These are phyloP conservation scores for Candida sithepensis DNA, from an alignment of 805 yeast species.

Conservation along the genomic window DNA sequence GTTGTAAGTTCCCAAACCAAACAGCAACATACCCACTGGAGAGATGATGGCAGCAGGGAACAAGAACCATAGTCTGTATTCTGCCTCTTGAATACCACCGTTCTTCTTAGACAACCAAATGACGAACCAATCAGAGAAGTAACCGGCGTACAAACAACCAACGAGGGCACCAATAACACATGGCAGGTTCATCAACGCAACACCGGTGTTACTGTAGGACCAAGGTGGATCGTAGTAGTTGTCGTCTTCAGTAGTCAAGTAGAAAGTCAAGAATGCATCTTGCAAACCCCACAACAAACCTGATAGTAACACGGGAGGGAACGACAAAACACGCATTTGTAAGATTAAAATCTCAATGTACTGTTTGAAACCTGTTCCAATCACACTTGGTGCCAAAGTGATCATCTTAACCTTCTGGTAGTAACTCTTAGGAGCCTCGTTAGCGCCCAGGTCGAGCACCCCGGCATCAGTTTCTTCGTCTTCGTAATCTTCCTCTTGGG, in stretches of 20 bases:
- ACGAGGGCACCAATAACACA: constrained; percentile 61
- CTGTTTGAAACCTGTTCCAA: constrained; percentile 65
- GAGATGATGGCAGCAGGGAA: constrained; percentile 53
- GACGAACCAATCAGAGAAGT: constrained; percentile 56
- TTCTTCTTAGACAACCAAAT: constrained; percentile 58
- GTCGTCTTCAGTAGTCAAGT: constrained; percentile 69
- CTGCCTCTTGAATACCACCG: constrained; percentile 62
- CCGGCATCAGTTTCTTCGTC: background rate
- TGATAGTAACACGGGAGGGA: constrained; percentile 62
- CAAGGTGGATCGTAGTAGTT: constrained; percentile 63
- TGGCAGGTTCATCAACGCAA: constrained; percentile 75
- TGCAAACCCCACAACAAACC: constrained; percentile 81
- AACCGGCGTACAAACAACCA: constrained; percentile 65
- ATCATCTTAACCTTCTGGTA: constrained; percentile 44
- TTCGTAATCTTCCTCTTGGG: background rate
- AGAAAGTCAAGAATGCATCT: constrained; percentile 72
- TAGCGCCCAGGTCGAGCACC: background rate
- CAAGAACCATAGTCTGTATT: constrained; percentile 56
- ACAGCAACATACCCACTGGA: constrained; percentile 59
- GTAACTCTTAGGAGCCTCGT: constrained; percentile 40
- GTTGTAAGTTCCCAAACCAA: constrained; percentile 62
- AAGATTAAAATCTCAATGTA: constrained; percentile 48
- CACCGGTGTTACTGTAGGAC: constrained; percentile 60
- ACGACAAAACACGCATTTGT: constrained; percentile 53
- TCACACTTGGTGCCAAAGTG: constrained; percentile 55